Evolutionary conservation across 2,329 filamentous ascomycete genomes (phyloP).

Genomic region (Hypocreales sp.): DNA sequence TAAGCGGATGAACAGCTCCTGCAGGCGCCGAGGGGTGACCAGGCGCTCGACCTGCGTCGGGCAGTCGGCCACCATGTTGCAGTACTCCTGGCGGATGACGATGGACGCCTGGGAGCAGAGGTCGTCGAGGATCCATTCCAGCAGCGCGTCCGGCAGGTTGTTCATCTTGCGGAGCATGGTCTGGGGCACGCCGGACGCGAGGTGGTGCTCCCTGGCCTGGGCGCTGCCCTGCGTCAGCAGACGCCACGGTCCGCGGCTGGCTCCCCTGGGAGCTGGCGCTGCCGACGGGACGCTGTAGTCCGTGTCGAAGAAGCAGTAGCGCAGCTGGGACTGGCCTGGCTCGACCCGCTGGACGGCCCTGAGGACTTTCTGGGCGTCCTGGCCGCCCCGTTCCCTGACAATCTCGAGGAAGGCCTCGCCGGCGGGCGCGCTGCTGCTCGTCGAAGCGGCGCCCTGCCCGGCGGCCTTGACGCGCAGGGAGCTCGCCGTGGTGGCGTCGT

Average conservation of each 20-base stretch:
- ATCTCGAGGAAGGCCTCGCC: constrained; percentile 13
- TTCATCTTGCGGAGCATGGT: constrained; percentile 22
- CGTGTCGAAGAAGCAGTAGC: constrained; percentile 35
- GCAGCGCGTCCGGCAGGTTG: constrained; percentile 44
- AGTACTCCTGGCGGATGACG: constrained; percentile 44
- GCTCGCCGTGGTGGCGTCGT: constrained; percentile 43
- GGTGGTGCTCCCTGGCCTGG: constrained; percentile 36
- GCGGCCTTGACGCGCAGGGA: constrained; percentile 25
- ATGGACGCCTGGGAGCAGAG: constrained; percentile 38
- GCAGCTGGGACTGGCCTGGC: constrained; percentile 15
- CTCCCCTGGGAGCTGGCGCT: constrained; percentile 13
- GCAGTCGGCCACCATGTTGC: constrained; percentile 32
- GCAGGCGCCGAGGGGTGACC: constrained; percentile 27
- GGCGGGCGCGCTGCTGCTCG: constrained; percentile 7
- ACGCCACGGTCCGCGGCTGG: constrained; percentile 26
- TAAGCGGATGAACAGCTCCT: constrained; percentile 40
- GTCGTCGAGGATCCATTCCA: constrained; percentile 50
- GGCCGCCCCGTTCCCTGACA: constrained; percentile 20
- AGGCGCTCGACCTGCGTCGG: constrained; percentile 26
- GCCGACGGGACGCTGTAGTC: constrained; percentile 12
- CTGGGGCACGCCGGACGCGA: constrained; percentile 46
- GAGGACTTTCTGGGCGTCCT: constrained; percentile 27
- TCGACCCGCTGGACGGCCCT: constrained; percentile 36
- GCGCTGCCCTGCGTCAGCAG: constrained; percentile 28
- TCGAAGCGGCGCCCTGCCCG: constrained; percentile 8